A percentile compares a stretch with the other conserved stretches of the same genome.
Evolutionary conservation across 2,329 filamentous ascomycete species (phyloP).

Genomic region (Aspergillus arachidicola): DNA sequence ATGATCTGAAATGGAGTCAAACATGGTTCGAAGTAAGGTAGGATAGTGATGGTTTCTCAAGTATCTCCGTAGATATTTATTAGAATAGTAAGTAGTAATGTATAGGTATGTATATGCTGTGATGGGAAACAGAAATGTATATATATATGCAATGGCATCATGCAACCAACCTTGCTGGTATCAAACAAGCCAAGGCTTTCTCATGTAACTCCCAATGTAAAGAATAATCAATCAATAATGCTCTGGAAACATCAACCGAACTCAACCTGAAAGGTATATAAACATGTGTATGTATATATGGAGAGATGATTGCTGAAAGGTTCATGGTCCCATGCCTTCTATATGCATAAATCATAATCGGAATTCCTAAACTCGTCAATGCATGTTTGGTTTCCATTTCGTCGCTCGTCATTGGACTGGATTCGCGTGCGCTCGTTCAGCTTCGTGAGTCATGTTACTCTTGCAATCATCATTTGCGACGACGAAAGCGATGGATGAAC

Average conservation of each 20-base stretch:
- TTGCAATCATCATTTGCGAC: constrained; percentile 7
- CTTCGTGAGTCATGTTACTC: constrained; percentile 12
- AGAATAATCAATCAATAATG: neutral
- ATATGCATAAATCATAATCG: constrained; percentile 20
- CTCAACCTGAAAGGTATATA: neutral
- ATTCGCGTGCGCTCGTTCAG: constrained; percentile 11
- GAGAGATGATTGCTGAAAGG: neutral
- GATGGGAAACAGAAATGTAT: neutral
- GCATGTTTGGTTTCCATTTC: constrained; percentile 11
- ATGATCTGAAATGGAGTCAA: neutral
- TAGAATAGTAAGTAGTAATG: neutral
- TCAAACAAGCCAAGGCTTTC: neutral
- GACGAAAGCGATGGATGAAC: constrained; percentile 11
- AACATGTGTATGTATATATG: neutral
- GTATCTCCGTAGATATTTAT: neutral
- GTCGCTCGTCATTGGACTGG: constrained; percentile 7
- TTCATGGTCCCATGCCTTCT: constrained; percentile 10
- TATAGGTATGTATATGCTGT: neutral
- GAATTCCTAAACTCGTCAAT: constrained; percentile 8
- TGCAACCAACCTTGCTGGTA: neutral
- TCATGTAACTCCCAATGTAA: constrained; percentile 1
- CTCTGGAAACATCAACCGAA: neutral
- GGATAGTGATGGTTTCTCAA: neutral
- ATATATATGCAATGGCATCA: neutral
- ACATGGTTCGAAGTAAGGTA: neutral